A percentile compares a stretch with the other conserved stretches of the same genome.
phyloP scores from a whole-genome alignment of 768 basidiomycete genomes.

The Holtermannia corniformis region DNA sequence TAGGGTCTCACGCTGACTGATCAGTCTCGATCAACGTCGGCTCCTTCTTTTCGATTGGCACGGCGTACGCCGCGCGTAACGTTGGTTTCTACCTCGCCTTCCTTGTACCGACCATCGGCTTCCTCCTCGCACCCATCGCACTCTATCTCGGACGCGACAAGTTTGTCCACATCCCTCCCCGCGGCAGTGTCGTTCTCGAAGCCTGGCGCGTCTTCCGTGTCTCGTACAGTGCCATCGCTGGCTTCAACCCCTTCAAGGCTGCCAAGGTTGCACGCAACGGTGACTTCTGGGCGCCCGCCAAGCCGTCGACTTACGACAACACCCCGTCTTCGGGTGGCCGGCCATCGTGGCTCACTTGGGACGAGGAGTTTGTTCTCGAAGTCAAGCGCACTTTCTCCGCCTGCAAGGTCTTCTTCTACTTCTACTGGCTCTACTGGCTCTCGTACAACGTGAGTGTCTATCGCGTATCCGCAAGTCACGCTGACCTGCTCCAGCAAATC shows the following conservation, averaged over 20 bases:
- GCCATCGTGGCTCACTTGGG: conserved; percentile 17
- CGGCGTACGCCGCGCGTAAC: conserved; percentile 32
- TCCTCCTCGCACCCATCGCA: conserved; percentile 38
- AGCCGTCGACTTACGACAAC: conserved; percentile 15
- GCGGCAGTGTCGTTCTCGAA: conserved; percentile 39
- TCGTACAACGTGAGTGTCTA: background rate
- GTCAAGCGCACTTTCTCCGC: conserved; percentile 30
- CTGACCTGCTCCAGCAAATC: too few species aligned
- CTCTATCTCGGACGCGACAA: conserved; percentile 22
- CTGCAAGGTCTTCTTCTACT: conserved; percentile 29
- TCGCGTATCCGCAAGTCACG: too few species aligned
- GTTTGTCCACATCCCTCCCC: conserved; percentile 36
- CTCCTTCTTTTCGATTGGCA: conserved; percentile 34
- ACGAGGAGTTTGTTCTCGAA: conserved; percentile 41
- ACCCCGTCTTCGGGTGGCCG: background rate
- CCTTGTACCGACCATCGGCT: conserved; percentile 34
- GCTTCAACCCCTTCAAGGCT: conserved; percentile 5
- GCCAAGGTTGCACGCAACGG: conserved; percentile 13
- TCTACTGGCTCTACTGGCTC: background rate
- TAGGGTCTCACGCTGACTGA: too few species aligned
- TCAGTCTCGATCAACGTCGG: conserved; percentile 41
- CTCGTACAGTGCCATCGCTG: conserved; percentile 20
- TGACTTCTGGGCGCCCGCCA: conserved; percentile 36
- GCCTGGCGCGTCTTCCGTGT: conserved; percentile 18
- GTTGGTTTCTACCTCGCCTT: conserved; percentile 40